Evolutionary conservation across 2,329 filamentous ascomycete species (phyloP), one percentile per base, ranked within the genome.

Genomic region (Fusarium tuaranense): DNA sequence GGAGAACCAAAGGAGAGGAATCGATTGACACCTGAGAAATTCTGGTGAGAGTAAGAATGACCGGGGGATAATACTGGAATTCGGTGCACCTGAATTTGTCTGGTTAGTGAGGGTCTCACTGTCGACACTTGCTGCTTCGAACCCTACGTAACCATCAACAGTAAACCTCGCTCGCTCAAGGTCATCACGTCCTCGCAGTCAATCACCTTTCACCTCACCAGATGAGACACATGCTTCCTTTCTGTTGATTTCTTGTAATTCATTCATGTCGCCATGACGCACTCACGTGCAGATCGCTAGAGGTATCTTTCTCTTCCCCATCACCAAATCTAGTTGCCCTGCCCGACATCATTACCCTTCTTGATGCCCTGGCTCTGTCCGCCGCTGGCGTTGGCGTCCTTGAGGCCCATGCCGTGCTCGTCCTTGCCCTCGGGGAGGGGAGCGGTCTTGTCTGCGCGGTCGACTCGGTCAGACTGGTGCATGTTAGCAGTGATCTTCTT

Each of bases 401-500:
- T 69, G 3, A 88, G 71, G 1, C 79, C 86, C 1, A 78, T 76
- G 13, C 87, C 87, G 67, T 87, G 81, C 68, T 88, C 86, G 6
- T 80, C 71, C 32, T 78, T 75, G 27, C 81, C 81, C 78, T 88
- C 83, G 10, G 87, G 87, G 57, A 87, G 74, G 2, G 83, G 82
- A 1, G 87, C 87, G 2, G 86, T 85, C 83, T 88, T 89, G 80
- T 87, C 83, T 16, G 87, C 86, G 65, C 86, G 85, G 62, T 79
- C 75, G 36, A 88, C 86, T 32, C 84, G 83, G 64, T 76, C 69
- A 18, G 75, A 78, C 80, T 83, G 48, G 44, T 55, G 53, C 20
- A 20, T 38, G 32, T 58, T 38, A 58, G 22, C 3, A 25, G 46
- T 66, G 30, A 64, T 59, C 12, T 13, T 30, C 16, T 10, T 36